Evolutionary conservation across 352 stramenopile genomes (phyloP), one percentile per base, ranked within the genome.

Genomic region (Phytophthora sojae): DNA sequence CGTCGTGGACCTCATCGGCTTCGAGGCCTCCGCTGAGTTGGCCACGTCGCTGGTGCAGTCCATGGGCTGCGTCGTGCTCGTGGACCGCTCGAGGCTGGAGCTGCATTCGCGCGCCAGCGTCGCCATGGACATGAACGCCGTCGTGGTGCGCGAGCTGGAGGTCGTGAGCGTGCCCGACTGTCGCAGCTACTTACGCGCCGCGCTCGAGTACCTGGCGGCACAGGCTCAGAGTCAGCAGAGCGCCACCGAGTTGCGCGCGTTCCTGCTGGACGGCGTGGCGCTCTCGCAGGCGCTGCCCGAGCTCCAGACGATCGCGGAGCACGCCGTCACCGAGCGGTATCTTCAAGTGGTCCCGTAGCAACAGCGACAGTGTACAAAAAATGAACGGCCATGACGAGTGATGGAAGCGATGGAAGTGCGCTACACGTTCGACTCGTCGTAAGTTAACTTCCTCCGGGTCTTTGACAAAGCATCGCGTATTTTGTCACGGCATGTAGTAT

Each of bases 91-190:
- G 6, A 64, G 77, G 2, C 67, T 87, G 19, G 67, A 86, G 21
- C 51, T 74, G 50, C n/a, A 50, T 1, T 76, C 79, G 8, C 75
- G 67, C 8, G 35, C 61, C 11, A 70, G 63, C 5, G 25, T 92
- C 14, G 53, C 70, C 17, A 79, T 94, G 71, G 77, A 92, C 63
- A 86, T 94, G 80, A 94, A 94, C 47, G 50, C 75, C 2, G 76
- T 94, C 6, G 87, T 93, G 17, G 85, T 94, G 15, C 82, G 84
- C 19, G 87, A 94, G 35, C 77, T 94, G 29, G 69, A 79, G 29
- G 4, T 94, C 21, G 51, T 74, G 47, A 74, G 55, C 8, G 60
- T 92, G 12, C 57, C 73, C 39, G 79, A 89, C 64, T 81, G 75
- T 49, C 64, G 47, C 5, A 58, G 25, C 2, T 64, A 81, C 21